Base-by-base conservation (phyloP, 768 basidiomycete genomes). In the Postia placenta region DNA sequence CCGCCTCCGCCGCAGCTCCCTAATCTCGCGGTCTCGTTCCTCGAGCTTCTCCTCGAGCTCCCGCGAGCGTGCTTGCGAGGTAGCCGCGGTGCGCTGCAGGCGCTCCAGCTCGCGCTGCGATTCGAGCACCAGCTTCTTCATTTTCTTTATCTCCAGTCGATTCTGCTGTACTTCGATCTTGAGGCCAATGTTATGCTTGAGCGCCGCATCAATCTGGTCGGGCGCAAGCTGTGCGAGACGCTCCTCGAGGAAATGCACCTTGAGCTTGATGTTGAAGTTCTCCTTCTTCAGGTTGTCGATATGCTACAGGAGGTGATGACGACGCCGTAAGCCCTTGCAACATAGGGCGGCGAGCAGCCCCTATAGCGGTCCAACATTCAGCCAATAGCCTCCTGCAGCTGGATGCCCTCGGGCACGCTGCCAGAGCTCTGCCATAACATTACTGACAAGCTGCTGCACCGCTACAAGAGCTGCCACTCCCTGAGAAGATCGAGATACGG, bases 281-380 rank as follows among this genome's bases (percentile, higher is more conserved):
- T 98, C 94, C 65, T 94, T 96, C 72, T 95, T 93, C 60, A 93
- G 80, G 53, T 83, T 83, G 68, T 98, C 92, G 62, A 96, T 91
- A 65, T 94, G 89, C 94, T 98, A 42, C 9, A 30, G 37, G 19
- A 26, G 33, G n/a, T n/a, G n/a, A n/a, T n/a, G n/a, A n/a, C n/a
- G n/a, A n/a, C n/a, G n/a, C n/a, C n/a, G n/a, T n/a, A n/a, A n/a
- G n/a, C n/a, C n/a, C n/a, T n/a, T n/a, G n/a, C n/a, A n/a, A n/a
- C n/a, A n/a, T n/a, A n/a, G n/a, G n/a, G n/a, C n/a, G n/a, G n/a
- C n/a, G n/a, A n/a, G n/a, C n/a, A n/a, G n/a, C n/a, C n/a, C n/a
- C n/a, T n/a, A n/a, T n/a, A n/a, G n/a, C n/a, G n/a, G n/a, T n/a
- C n/a, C n/a, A n/a, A n/a, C n/a, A n/a, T n/a, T n/a, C n/a, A n/a